phyloP scores from a whole-genome alignment of 1,139 yeast species.

The Neolecta irregularis region DNA sequence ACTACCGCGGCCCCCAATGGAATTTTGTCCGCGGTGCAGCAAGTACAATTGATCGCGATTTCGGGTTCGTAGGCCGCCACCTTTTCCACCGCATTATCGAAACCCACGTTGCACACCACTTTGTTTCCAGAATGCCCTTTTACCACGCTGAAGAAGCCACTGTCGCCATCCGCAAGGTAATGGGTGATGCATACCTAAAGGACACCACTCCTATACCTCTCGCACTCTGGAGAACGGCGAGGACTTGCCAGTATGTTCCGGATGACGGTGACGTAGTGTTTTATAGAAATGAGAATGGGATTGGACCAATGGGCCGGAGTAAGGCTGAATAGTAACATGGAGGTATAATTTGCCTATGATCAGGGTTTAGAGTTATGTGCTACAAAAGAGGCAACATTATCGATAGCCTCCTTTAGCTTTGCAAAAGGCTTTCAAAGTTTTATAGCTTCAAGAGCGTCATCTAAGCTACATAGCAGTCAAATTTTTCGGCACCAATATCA shows the following conservation, averaged over 20 bases:
- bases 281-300: conserved; percentile 56
- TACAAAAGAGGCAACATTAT: no score
- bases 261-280: conserved; percentile 63
- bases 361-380: no score
- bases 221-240: conserved; percentile 52
- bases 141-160: conserved; percentile 73
- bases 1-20: conserved; percentile 62
- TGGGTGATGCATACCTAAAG: conserved; percentile 64
- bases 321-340: no score
- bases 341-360: no score
- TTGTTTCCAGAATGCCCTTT: conserved; percentile 70
- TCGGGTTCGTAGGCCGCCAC: conserved; percentile 66
- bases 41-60: conserved; percentile 70
- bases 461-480: no score
- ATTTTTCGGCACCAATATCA: no score
- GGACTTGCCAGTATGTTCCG: conserved; percentile 59
- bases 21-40: conserved; percentile 82
- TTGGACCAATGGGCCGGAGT: conserved; percentile 33
- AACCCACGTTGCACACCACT: conserved; percentile 80
- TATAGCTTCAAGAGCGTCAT: no score
- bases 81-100: conserved; percentile 80
- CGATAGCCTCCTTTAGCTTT: no score
- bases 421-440: no score
- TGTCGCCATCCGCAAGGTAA: conserved; percentile 59
- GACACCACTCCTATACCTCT: conserved; percentile 59